phyloP scores from a whole-genome alignment of 352 stramenopile species.

The Paralagenidium karlingii region DNA sequence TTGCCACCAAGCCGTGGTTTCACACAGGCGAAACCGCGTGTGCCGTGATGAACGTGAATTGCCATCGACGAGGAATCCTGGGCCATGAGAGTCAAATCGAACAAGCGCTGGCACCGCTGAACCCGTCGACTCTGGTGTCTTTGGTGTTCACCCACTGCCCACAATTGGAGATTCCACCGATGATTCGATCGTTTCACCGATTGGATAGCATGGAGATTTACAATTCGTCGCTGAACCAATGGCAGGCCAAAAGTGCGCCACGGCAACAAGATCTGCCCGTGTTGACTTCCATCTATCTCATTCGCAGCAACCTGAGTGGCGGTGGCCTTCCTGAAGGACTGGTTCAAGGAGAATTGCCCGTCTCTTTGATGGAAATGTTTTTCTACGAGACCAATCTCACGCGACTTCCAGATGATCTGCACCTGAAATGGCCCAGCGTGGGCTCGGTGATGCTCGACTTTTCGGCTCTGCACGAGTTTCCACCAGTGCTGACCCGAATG shows the following conservation, averaged over 20 bases:
- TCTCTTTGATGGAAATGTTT: slow-evolving; percentile 6
- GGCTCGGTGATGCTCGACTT: too few species aligned
- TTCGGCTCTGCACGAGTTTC: too few species aligned
- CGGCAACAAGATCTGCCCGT: too few species aligned
- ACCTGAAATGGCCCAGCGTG: slow-evolving; percentile 4
- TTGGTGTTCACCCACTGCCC: slow-evolving; percentile 10
- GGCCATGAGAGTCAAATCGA: neutral
- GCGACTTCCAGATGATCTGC: slow-evolving; percentile 3
- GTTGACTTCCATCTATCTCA: too few species aligned
- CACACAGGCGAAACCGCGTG: slow-evolving; percentile 5
- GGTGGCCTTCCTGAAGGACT: slow-evolving; percentile 3
- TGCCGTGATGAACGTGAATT: slow-evolving; percentile 11
- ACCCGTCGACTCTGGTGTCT: slow-evolving; percentile 3
- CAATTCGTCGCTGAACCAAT: slow-evolving; percentile 7
- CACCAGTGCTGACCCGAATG: too few species aligned
- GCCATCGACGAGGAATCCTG: slow-evolving; percentile 1
- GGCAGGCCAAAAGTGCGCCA: slow-evolving; percentile 1
- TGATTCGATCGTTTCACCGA: slow-evolving; percentile 3
- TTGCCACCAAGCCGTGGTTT: slow-evolving; percentile 9
- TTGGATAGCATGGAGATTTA: slow-evolving; percentile 8
- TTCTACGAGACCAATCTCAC: slow-evolving; percentile 10
- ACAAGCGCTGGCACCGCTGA: neutral
- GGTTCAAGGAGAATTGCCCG: slow-evolving; percentile 1
- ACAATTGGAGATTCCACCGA: slow-evolving; percentile 1
- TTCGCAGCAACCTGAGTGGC: slow-evolving; percentile 6